These are phyloP conservation scores for Dipteronia dyeriana DNA, from an alignment of 345 rosid species.

Conservation along the genomic window DNA sequence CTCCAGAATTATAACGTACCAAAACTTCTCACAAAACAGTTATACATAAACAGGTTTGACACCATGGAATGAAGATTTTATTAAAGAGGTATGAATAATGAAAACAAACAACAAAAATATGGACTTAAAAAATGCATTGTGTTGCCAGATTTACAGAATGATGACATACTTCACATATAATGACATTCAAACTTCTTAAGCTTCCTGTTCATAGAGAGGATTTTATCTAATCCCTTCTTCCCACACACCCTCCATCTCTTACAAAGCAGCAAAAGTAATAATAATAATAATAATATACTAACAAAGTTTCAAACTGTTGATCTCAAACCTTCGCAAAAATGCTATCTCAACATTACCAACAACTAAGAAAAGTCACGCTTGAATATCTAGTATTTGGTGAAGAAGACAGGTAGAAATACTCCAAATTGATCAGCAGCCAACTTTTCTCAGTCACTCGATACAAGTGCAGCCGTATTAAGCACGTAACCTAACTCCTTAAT, in stretches of 20 bases:
- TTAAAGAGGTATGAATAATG: not conserved
- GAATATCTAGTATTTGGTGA: not conserved
- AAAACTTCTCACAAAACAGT: slow-evolving; percentile 5
- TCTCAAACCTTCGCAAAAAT: not conserved
- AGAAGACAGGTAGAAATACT: not conserved
- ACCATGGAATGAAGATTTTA: not conserved
- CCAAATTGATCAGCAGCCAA: not conserved
- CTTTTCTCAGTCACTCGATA: slow-evolving; percentile 22
- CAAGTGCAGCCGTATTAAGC: slow-evolving; percentile 17
- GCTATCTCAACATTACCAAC: not conserved
- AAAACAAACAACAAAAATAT: not conserved
- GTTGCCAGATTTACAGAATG: not conserved
- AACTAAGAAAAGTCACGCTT: not conserved
- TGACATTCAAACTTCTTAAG: not conserved
- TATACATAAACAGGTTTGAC: not conserved
- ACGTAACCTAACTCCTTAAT: slow-evolving; percentile 38
- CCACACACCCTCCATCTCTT: not conserved
- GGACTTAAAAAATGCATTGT: not conserved
- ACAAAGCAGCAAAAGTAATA: not conserved
- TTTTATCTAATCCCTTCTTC: not conserved
- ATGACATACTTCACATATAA: not conserved
- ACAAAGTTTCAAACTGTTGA: not conserved
- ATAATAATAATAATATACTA: not conserved
- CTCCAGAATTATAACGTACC: not conserved
- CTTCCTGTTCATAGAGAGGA: not conserved